Evolutionary conservation across 345 rosid species (phyloP), one percentile per base, ranked within the genome.

Genomic region (Eucalyptus melliodora): DNA sequence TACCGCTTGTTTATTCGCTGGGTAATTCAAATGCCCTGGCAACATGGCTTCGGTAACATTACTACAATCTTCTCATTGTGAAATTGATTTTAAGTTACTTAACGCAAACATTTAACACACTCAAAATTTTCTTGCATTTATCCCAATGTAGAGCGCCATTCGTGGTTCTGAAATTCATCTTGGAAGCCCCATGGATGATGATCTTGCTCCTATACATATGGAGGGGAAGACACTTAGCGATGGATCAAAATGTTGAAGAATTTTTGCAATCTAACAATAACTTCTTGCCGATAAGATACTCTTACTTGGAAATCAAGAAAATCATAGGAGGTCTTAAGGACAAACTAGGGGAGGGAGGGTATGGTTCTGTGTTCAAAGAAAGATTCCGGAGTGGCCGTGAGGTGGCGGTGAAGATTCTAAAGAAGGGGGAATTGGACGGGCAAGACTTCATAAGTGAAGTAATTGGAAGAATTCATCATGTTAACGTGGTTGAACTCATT

Each of bases 1-100:
- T 44, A 44, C 10, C 3, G 3, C 3, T 44, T 2, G 10, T 44
- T 44, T 44, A 44, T 44, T 1, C 0, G 10, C 3, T 44, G 47
- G 47, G 47, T 44, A 44, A 44, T 44, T 44, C 1, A 44, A 1
- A 44, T 44, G 47, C 47, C 47, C 47, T 8, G 47, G 47, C 47
- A 44, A 44, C 47, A 44, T 44, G 47, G 47, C 47, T 2, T 44
- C 1, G 11, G 47, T 45, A 45, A 45, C 47, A 45, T 45, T 45
- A 45, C 47, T 45, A 45, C 47, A 45, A 45, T 45, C 47, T 45
- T 45, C 1, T 9, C 47, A 45, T 9, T 45, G 47, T 45, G 47
- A 45, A 45, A 45, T 45, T 45, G 11, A 45, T 45, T 45, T 45
- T 3, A 45, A 45, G 47, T 45, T 45, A 45, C 47, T 45, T 45